Evolutionary conservation across 495 filamentous ascomycete genomes (phyloP).

Genomic region (Aspergillus heteromorphus): DNA sequence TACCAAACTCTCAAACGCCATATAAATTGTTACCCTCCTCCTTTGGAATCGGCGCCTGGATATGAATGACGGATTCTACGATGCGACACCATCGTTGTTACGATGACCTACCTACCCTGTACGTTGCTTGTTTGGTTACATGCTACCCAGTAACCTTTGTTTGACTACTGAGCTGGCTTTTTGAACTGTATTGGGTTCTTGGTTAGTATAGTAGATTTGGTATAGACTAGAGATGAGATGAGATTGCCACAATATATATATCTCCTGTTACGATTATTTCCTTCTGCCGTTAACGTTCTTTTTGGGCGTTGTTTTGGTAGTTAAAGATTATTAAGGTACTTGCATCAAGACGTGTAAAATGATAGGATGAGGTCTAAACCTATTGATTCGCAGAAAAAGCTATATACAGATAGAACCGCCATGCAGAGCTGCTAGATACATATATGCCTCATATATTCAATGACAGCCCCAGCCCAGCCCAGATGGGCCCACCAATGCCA

Average conservation of each 20-base stretch:
- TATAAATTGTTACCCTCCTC: not conserved
- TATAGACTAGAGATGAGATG: constrained; percentile 4
- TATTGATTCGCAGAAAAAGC: not conserved
- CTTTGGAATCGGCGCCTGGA: constrained; percentile 5
- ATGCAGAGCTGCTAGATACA: not conserved
- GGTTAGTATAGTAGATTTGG: not conserved
- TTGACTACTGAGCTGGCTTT: not conserved
- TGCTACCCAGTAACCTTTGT: not conserved
- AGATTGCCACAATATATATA: not conserved
- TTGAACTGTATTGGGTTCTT: not conserved
- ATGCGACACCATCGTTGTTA: constrained; percentile 2
- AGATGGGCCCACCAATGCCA: not conserved
- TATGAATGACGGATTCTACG: constrained; percentile 12
- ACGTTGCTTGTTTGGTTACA: not conserved
- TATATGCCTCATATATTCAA: not conserved
- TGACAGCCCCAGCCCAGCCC: not conserved
- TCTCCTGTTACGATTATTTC: not conserved
- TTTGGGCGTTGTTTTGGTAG: not conserved
- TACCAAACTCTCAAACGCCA: not conserved
- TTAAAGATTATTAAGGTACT: not conserved
- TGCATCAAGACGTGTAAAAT: too few relatives aligned
- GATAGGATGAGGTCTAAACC: too few relatives aligned
- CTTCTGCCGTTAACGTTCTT: not conserved
- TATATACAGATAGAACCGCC: constrained; percentile 2
- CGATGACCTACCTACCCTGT: not conserved